Evolutionary conservation across 805 yeast species (phyloP).

Genomic region (Nakazawaea sp.): DNA sequence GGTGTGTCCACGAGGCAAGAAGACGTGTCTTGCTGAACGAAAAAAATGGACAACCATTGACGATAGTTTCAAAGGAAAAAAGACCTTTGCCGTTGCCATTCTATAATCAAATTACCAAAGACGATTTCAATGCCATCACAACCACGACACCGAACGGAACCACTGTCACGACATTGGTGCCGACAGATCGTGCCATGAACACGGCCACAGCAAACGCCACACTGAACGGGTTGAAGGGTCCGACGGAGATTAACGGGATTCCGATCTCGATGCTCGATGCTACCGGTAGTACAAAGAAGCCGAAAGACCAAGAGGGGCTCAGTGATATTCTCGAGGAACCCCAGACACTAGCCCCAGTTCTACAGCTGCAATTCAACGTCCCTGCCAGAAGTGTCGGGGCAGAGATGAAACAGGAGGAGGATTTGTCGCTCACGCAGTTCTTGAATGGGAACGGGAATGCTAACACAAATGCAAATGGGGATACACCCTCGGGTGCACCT

Average conservation of each 20-base stretch:
- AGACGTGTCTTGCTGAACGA: constrained; percentile 47
- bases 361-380: background rate
- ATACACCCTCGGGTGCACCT: background rate
- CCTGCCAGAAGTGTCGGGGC: background rate
- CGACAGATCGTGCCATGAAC: constrained; percentile 70
- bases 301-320: no score
- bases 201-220: constrained; percentile 52
- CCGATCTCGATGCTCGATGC: constrained; percentile 58
- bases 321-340: background rate
- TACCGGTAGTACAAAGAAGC: constrained; percentile 49
- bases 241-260: constrained; percentile 30
- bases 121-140: constrained; percentile 78
- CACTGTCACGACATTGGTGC: constrained; percentile 81
- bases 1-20: constrained; percentile 93
- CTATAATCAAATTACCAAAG: constrained; percentile 84
- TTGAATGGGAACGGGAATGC: background rate
- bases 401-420: background rate
- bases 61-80: constrained; percentile 25
- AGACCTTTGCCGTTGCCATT: constrained; percentile 74
- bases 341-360: background rate
- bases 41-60: constrained; percentile 4
- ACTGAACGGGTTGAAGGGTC: constrained; percentile 50
- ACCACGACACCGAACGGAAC: constrained; percentile 92
- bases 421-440: background rate
- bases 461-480: constrained; percentile 2